Base-by-base conservation (phyloP, 176 grass and related monocot genomes). In the Chrysopogon serrulatus region DNA sequence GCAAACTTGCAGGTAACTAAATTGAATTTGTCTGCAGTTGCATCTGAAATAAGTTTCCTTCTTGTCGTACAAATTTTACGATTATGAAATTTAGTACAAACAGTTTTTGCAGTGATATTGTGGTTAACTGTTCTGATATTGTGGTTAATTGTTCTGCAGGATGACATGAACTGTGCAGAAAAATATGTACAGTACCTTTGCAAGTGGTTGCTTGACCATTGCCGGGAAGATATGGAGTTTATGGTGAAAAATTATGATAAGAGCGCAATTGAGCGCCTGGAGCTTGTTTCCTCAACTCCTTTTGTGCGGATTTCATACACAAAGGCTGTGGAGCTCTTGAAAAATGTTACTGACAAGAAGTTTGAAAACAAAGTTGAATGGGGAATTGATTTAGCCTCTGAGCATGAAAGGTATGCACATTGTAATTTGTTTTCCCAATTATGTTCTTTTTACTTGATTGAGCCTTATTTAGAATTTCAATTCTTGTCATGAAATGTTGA, bases 331-430 rank as follows among this genome's bases (percentile, higher is more conserved):
- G 81, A 95, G 76, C 78, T 98, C 68, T 91, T 95, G 73, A 60
- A 82, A 77, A 89, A 91, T 78, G 85, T 95, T 53, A 95, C 90
- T 14, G 83, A 67, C 37, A 95, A 83, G 43, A 92, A 95, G 80
- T 98, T 95, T 56, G 96, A 95, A 11, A 95, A 93, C 73, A 85
- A 90, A 66, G 96, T 98, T 13, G 93, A 98, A 88, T 98, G 96
- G 96, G 96, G 96, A 81, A 98, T 95, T 57, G 96, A 98, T 84
- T 93, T 98, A 76, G 91, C 96, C 12, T 98, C 96, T 77, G 96
- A 98, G 87, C 92, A 98, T 83, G 96, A 93, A 90, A 93, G 96
- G 96, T 98, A 67, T 80, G 10, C 14, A 34, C 47, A 26, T 35
- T 32, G 24, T 19, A 35, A 80, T 48, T 43, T 80, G 6, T 24